Base-by-base conservation (phyloP, 768 basidiomycete genomes). In the Tulasnella sp. region DNA sequence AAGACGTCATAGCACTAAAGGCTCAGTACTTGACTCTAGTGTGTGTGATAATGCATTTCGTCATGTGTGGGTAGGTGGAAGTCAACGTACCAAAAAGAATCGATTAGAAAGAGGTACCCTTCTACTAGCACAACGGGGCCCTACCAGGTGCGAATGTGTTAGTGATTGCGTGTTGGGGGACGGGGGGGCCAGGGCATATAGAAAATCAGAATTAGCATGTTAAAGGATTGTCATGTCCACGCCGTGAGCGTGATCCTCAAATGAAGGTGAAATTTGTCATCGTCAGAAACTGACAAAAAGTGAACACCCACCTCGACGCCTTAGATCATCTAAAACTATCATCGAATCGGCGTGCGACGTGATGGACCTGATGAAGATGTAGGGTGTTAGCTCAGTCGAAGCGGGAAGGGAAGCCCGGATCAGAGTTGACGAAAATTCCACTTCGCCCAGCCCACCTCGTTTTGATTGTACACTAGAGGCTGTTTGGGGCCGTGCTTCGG, bases 1-100 rank as follows among this genome's bases (percentile, higher is more conserved):
- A 67, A 67, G 32, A 35, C 61, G 61, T 67, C 61, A 67, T 67
- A 67, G 61, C 61, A 29, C 10, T 10, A 15, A 26, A 32, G 15
- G 61, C 61, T 67, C 61, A 67, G 61, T 67, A 67, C 61, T 67
- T 67, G 61, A 67, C 61, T 67, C 61, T 67, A 67, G 61, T 67
- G 61, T 67, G 61, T 67, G 61, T 67, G 32, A 51, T 51, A 29
- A 67, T 67, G 61, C 61, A 67, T 67, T 67, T 67, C 61, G 61
- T 67, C 57, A 61, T 67, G 15, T 35, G 61, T 16, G 23, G 1
- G 29, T 15, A 35, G 32, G 29, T 35, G 32, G 61, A 67, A 15
- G 29, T 67, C 61, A 13, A 35, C 61, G 5, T 67, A 67, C 61
- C 61, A 67, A 6, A 26, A 29, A 67, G 61, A 20, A 32, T 67